Base-by-base conservation (phyloP, 1,139 yeast species). In the Sugiyamaella japonica region DNA sequence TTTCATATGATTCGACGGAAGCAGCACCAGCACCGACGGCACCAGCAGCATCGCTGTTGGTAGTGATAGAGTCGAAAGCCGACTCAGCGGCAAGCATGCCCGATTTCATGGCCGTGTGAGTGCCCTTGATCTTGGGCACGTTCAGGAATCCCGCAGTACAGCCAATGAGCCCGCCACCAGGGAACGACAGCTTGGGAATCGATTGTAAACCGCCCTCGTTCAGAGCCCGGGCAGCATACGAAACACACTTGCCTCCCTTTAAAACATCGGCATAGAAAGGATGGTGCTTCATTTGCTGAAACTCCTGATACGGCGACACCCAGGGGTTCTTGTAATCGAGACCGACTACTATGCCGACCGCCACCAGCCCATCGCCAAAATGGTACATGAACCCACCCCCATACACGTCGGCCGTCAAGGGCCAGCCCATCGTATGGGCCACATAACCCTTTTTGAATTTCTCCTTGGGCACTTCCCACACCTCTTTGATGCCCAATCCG, bases 301-400 rank as follows among this genome's bases (percentile, higher is more conserved):
- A 93, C 73, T 93, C 99, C 69, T 89, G 89, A 72, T 89, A 93
- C 17, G 99, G 99, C 1, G 96, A 88, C 42, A 93, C 73, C 80
- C 89, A 93, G 9, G 99, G 99, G 70, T 93, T 93, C 56, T 84
- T 81, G 70, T 93, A 93, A 72, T 93, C 99, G 57, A 93, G 78
- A 0, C 99, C 99, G 48, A 90, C 80, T 6, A 93, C 98, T 13
- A 91, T 69, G 1, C 99, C 99, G 6, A 93, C 88, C 1, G 96
- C 77, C 8, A 91, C 98, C 53, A 89, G 73, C 8, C 91, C 90
- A 57, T 90, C 96, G 47, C 97, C 97, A 71, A 93, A 93, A 73
- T 93, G 99, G 71, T 93, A 93, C 80, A 87, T 87, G 75, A 93
- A 93, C 0, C 97, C 98, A 62, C 99, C 99, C 45, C 99, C 99